Conservation (phyloP, 2,329 filamentous ascomycete species). For the Aspergillus ustus region DNA sequence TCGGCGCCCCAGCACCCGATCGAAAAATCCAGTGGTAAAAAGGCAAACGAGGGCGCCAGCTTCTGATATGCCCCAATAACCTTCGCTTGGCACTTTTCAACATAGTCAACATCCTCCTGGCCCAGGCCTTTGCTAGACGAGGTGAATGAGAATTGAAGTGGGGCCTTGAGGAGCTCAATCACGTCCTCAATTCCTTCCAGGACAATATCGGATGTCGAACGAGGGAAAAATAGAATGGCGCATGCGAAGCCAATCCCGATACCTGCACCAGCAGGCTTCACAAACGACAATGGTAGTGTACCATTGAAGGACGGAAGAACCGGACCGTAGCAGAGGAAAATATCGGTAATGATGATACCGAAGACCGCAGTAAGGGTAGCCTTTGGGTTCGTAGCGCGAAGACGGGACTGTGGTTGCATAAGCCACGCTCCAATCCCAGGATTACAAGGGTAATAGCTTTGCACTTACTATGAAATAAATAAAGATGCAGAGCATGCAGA, state of each 20-base stretch:
- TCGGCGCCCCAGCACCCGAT: constrained; percentile 52
- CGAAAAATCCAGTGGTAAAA: constrained; percentile 55
- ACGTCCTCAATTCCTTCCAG: constrained; percentile 40
- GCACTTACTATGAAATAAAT: constrained; percentile 46
- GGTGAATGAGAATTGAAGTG: constrained; percentile 37
- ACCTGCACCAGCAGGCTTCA: constrained; percentile 54
- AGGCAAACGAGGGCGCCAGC: constrained; percentile 47
- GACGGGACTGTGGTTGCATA: constrained; percentile 38
- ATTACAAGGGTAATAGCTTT: neutral
- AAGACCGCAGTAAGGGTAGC: constrained; percentile 52
- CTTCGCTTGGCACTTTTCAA: constrained; percentile 38
- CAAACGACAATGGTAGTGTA: constrained; percentile 44
- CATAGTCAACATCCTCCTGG: constrained; percentile 23
- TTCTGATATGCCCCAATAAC: constrained; percentile 45
- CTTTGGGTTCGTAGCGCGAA: constrained; percentile 54
- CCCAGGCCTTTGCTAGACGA: constrained; percentile 24
- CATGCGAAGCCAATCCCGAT: constrained; percentile 52
- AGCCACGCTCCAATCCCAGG: neutral
- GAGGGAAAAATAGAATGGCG: constrained; percentile 54
- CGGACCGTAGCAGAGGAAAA: constrained; percentile 53
- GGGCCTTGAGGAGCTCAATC: constrained; percentile 31
- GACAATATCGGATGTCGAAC: constrained; percentile 54
- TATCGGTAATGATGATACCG: constrained; percentile 52
- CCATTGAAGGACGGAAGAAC: constrained; percentile 48
- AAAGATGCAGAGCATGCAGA: constrained; percentile 49